Evolutionary conservation across 2,329 filamentous ascomycete species (phyloP).

Genomic region (Alternaria brassicae): DNA sequence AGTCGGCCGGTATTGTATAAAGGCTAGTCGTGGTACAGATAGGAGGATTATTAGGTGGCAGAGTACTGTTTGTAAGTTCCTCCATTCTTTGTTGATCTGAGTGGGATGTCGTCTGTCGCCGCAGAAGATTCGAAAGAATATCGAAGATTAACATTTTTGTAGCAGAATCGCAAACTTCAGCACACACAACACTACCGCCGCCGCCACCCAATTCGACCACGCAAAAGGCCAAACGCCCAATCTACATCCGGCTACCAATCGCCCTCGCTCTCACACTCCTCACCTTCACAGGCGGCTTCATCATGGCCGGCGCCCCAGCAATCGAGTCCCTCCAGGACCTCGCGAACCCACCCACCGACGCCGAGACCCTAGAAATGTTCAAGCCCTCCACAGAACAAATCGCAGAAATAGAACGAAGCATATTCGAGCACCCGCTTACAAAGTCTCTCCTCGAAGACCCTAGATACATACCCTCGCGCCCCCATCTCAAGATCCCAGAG

Average conservation of each 20-base stretch:
- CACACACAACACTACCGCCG: slow-evolving; percentile 12
- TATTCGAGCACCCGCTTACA: slow-evolving; percentile 78
- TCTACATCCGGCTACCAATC: slow-evolving; percentile 51
- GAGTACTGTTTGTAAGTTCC: slow-evolving; percentile 29
- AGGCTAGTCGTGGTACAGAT: slow-evolving; percentile 14
- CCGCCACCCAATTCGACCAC: slow-evolving; percentile 1
- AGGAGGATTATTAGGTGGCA: slow-evolving; percentile 16
- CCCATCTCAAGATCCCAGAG: slow-evolving; percentile 84
- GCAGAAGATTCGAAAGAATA: neutral
- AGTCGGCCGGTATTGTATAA: slow-evolving; percentile 32
- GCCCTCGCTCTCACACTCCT: slow-evolving; percentile 57
- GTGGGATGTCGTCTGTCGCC: neutral
- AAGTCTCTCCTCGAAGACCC: slow-evolving; percentile 70
- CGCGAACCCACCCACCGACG: slow-evolving; percentile 68
- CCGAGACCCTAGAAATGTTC: slow-evolving; percentile 75
- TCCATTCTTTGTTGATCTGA: neutral
- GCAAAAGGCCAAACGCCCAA: slow-evolving; percentile 23
- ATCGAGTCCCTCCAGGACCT: slow-evolving; percentile 58
- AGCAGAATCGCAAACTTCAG: slow-evolving; percentile 11
- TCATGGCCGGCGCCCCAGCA: slow-evolving; percentile 63
- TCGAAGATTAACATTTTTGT: neutral
- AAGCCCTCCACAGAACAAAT: slow-evolving; percentile 60
- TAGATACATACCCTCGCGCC: slow-evolving; percentile 76
- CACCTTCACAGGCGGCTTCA: slow-evolving; percentile 62
- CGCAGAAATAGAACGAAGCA: slow-evolving; percentile 71